Evolutionary conservation across 2,329 filamentous ascomycete species (phyloP), one percentile per base, ranked within the genome.

Genomic region (Cladosporium velox): DNA sequence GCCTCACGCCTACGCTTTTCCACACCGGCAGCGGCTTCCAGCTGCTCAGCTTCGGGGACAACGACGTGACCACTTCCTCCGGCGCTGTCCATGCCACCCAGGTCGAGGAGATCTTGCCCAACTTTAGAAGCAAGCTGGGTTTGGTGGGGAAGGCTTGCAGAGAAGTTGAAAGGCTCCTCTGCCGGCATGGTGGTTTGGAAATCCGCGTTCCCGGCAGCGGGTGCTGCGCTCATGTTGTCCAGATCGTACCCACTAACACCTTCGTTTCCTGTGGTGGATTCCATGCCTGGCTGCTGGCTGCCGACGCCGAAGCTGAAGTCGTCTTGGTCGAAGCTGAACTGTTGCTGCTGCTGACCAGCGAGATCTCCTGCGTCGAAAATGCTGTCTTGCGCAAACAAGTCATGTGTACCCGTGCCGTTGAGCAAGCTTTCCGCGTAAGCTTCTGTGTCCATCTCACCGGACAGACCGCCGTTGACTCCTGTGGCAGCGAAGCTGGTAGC

Each of bases 51-150:
- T 5, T 59, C 28, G 7, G 30, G 52, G 14, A 55, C 26, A 11
- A 34, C 26, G 12, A 55, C 52, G n/a, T 10, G 51, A 10, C 14
- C 51, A 32, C 28, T 44, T 5, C 6, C 38, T 44, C 18, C 38
- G 2, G 6, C 18, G 38, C 38, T 18, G 26, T 28, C 51, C 15
- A 10, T 32, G 51, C 15, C 26, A 18, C 3, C 57, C 1, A 64
- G 26, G 15, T 28, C 32, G 41, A 66, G 28, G 34, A 67, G 59
- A 41, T 64, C 47, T 30, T 55, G 18, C 4, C 54, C 58, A 15
- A 61, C 54, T 5, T 30, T 8, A 21, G 35, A n/a, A n/a, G 64
- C 66, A 47, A 58, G 38, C 15, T 67, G 66, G 3, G 64, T 67
- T n/a, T 66, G 64, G 41, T 24, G 24, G 18, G 24, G 28, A n/a